Percentiles rank a stretch among this genome's conserved stretches.
Evolutionary conservation across 495 filamentous ascomycete species (phyloP).

Genomic region (Daldinia loculata): DNA sequence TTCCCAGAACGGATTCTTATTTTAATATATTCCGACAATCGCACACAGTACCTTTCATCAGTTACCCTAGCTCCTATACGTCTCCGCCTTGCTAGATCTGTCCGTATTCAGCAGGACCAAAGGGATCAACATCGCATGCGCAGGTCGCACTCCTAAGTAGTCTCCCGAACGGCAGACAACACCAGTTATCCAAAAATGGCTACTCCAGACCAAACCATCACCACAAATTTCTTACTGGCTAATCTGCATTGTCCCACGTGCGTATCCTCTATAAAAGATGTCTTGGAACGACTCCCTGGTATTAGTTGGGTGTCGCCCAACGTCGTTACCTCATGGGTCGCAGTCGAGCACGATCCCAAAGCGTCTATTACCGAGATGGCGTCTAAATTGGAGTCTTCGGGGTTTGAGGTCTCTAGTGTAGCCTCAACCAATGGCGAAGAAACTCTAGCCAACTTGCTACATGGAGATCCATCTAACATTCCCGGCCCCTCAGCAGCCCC

Average conservation of each 20-base stretch:
- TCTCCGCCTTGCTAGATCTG: slow-evolving; percentile 35
- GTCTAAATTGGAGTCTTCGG: slow-evolving; percentile 53
- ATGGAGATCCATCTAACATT: slow-evolving; percentile 8
- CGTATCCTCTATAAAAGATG: slow-evolving; percentile 62
- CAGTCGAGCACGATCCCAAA: slow-evolving; percentile 42
- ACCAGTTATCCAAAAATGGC: slow-evolving; percentile 36
- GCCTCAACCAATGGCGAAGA: slow-evolving; percentile 49
- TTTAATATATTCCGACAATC: slow-evolving; percentile 32
- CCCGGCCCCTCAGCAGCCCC: slow-evolving; percentile 3
- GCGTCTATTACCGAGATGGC: slow-evolving; percentile 48
- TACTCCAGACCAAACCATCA: slow-evolving; percentile 42
- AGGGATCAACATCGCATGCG: slow-evolving; percentile 19
- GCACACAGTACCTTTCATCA: slow-evolving; percentile 24
- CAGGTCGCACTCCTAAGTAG: slow-evolving; percentile 13
- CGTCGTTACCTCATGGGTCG: slow-evolving; percentile 62
- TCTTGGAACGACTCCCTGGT: slow-evolving; percentile 51
- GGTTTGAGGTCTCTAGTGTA: slow-evolving; percentile 57
- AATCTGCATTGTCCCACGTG: slow-evolving; percentile 73
- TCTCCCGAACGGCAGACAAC: slow-evolving; percentile 27
- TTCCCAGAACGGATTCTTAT: slow-evolving; percentile 33
- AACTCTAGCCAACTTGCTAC: slow-evolving; percentile 14
- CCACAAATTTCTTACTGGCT: slow-evolving; percentile 59
- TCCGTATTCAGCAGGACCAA: slow-evolving; percentile 29
- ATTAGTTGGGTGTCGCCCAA: slow-evolving; percentile 64
- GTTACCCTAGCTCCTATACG: slow-evolving; percentile 27